Evolutionary conservation across 2,329 filamentous ascomycete genomes (phyloP).

Genomic region (Verticillium longisporum): DNA sequence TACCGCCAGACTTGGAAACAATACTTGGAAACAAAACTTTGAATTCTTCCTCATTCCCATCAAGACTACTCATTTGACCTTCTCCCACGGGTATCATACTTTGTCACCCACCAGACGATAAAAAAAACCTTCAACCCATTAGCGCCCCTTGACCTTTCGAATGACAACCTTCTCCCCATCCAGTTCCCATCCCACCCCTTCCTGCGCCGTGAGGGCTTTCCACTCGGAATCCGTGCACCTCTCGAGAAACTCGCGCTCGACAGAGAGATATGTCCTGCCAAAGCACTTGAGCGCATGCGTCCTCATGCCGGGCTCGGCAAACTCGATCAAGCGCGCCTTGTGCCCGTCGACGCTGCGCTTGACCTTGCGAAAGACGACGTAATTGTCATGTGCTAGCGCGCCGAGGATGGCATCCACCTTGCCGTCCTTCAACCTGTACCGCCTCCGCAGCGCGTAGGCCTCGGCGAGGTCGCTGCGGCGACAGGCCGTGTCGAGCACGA

Average conservation of each 20-base stretch:
- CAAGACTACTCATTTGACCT: neutral
- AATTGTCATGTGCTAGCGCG: conserved; percentile 75
- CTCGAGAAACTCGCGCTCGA: conserved; percentile 65
- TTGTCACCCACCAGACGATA: neutral
- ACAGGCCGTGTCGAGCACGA: conserved; percentile 84
- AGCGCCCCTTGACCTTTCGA: conserved; percentile 43
- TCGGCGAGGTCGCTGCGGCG: conserved; percentile 67
- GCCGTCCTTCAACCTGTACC: conserved; percentile 57
- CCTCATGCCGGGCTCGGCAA: conserved; percentile 67
- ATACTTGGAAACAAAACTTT: too few species aligned
- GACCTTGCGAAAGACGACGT: conserved; percentile 67
- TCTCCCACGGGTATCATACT: neutral
- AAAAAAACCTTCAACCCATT: neutral
- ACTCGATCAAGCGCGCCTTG: conserved; percentile 72
- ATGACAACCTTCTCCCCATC: conserved; percentile 72
- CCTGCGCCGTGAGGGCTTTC: conserved; percentile 58
- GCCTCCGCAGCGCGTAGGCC: conserved; percentile 61
- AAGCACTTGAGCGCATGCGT: conserved; percentile 80
- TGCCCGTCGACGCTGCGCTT: conserved; percentile 73
- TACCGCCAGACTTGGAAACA: too few species aligned
- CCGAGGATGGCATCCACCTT: conserved; percentile 62
- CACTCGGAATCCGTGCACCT: conserved; percentile 62
- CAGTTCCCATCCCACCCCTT: conserved; percentile 80
- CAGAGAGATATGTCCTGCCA: conserved; percentile 70
- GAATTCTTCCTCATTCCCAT: too few species aligned